Evolutionary conservation across 176 grass and related monocot species (phyloP).

Genomic region (Oryza brachyantha): DNA sequence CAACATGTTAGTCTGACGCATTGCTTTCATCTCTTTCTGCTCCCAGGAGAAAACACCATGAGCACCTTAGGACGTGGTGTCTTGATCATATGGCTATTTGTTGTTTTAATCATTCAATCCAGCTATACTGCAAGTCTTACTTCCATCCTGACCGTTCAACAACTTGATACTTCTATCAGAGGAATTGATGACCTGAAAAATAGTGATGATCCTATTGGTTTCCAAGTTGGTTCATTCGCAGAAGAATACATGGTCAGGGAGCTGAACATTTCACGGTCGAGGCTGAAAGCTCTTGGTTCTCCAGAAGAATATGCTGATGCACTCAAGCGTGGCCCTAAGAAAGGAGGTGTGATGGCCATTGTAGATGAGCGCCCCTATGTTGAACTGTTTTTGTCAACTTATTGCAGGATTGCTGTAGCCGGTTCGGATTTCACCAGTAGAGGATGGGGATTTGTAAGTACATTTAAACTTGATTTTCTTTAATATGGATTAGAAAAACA

Average conservation of each 20-base stretch:
- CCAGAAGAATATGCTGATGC: slow-evolving; percentile 61
- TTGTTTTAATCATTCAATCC: slow-evolving; percentile 94
- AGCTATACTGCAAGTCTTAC: slow-evolving; percentile 98
- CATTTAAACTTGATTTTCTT: neutral
- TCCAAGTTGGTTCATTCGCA: slow-evolving; percentile 84
- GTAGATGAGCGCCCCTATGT: slow-evolving; percentile 78
- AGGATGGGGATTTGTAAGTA: slow-evolving; percentile 99
- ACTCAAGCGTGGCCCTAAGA: slow-evolving; percentile 64
- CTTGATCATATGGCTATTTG: slow-evolving; percentile 93
- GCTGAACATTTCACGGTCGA: slow-evolving; percentile 63
- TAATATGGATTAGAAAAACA: slow-evolving; percentile 6
- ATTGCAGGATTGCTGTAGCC: slow-evolving; percentile 77
- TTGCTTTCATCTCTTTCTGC: slow-evolving; percentile 2
- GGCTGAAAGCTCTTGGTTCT: slow-evolving; percentile 67
- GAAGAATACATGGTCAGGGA: slow-evolving; percentile 90
- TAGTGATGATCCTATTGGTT: slow-evolving; percentile 71
- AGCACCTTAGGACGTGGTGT: slow-evolving; percentile 77
- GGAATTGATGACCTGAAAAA: slow-evolving; percentile 71
- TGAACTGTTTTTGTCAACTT: slow-evolving; percentile 60
- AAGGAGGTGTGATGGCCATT: slow-evolving; percentile 81
- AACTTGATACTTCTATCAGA: slow-evolving; percentile 74
- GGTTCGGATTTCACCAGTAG: slow-evolving; percentile 86
- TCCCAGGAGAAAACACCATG: slow-evolving; percentile 80
- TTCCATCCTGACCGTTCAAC: slow-evolving; percentile 94
- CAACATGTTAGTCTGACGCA: slow-evolving; percentile 6